Conservation (phyloP, 805 yeast genomes). For the Metschnikowia borealis region DNA sequence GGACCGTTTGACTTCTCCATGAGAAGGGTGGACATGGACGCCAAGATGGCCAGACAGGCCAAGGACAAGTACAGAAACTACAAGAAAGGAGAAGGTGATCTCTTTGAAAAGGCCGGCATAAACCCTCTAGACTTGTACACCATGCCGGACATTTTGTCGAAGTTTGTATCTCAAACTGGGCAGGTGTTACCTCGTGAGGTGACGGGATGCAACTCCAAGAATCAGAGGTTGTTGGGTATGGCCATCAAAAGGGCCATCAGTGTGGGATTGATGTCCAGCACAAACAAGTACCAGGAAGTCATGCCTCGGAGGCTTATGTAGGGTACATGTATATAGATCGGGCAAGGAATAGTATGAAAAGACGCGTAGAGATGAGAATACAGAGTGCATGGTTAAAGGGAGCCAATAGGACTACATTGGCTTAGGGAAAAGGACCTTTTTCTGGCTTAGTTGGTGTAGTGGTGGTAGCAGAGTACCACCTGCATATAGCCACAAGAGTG, state of each 20-base stretch:
- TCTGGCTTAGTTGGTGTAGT: too few species aligned
- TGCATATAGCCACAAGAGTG: not conserved
- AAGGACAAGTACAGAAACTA: slow-evolving; percentile 24
- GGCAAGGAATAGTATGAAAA: not conserved
- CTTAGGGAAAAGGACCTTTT: too few species aligned
- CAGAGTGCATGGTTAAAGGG: too few species aligned
- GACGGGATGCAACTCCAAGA: slow-evolving; percentile 61
- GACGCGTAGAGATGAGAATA: too few species aligned
- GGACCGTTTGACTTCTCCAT: slow-evolving; percentile 80
- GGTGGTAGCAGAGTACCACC: too few species aligned
- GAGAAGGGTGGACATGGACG: slow-evolving; percentile 51
- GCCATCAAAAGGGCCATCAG: slow-evolving; percentile 80
- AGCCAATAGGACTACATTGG: too few species aligned
- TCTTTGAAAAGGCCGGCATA: slow-evolving; percentile 47
- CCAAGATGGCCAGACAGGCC: slow-evolving; percentile 17
- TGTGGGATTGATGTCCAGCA: slow-evolving; percentile 72
- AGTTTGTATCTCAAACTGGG: slow-evolving; percentile 68
- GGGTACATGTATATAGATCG: slow-evolving; percentile 4
- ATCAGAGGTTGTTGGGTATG: slow-evolving; percentile 67
- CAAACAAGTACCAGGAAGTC: slow-evolving; percentile 57
- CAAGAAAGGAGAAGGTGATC: slow-evolving; percentile 14
- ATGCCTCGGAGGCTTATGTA: slow-evolving; percentile 39
- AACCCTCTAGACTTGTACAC: slow-evolving; percentile 70
- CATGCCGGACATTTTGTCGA: slow-evolving; percentile 65
- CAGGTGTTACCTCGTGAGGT: slow-evolving; percentile 69